phyloP scores from a whole-genome alignment of 2,329 filamentous ascomycete genomes.

The Metarhizium robertsii region DNA sequence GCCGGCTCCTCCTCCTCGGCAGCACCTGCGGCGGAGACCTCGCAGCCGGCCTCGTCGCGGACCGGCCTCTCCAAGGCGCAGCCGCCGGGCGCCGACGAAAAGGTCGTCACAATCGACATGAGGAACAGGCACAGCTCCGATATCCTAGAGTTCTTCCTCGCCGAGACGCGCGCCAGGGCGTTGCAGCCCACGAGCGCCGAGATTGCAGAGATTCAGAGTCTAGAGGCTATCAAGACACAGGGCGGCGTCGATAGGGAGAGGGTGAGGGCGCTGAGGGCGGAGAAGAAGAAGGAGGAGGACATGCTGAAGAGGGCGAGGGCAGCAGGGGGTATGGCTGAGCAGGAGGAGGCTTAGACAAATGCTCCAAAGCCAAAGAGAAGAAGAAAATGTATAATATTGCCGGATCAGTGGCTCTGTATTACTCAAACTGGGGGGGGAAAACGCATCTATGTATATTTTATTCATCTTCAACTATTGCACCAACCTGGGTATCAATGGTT shows the following conservation, averaged over 20 bases:
- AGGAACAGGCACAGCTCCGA: slow-evolving; percentile 48
- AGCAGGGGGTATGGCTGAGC: slow-evolving; percentile 26
- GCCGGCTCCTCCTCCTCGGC: no score
- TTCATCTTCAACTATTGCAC: background rate
- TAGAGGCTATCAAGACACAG: slow-evolving; percentile 44
- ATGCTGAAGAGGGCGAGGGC: slow-evolving; percentile 32
- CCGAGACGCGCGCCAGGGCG: slow-evolving; percentile 49
- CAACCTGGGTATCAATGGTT: background rate
- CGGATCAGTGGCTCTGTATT: slow-evolving; percentile 16
- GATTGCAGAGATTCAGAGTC: slow-evolving; percentile 42
- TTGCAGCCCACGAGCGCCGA: slow-evolving; percentile 53
- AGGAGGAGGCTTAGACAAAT: slow-evolving; percentile 18
- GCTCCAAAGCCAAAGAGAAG: no score
- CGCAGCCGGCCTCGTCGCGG: slow-evolving; percentile 37
- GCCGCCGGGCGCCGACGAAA: slow-evolving; percentile 37
- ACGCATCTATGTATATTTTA: background rate
- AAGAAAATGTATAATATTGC: slow-evolving; percentile 1
- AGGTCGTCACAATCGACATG: slow-evolving; percentile 51
- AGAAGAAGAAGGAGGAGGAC: slow-evolving; percentile 52
- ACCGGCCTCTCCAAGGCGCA: slow-evolving; percentile 39
- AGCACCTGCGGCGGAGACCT: slow-evolving; percentile 20
- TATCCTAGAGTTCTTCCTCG: slow-evolving; percentile 55
- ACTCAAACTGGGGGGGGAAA: background rate
- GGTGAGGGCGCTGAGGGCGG: slow-evolving; percentile 41
- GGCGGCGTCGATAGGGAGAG: slow-evolving; percentile 45